Base-by-base conservation (phyloP, 805 yeast genomes). In the Barnettozyma siamensis region DNA sequence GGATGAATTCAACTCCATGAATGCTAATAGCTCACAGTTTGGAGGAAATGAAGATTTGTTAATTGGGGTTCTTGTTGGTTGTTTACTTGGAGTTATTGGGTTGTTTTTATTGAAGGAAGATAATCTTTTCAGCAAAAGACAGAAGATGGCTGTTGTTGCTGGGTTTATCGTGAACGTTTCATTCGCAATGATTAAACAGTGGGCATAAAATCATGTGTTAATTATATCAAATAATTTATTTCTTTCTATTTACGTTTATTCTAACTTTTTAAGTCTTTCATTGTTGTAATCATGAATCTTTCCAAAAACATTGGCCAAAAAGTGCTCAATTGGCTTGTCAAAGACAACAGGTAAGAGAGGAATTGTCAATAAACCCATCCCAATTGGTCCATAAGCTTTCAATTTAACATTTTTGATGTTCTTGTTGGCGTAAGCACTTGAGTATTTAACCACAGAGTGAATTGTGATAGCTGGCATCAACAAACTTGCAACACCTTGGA, bases 391-490 rank as follows among this genome's bases (percentile, higher is more conserved):
- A 60, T 75, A 83, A 0, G 78, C 67, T 52, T 73, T 75, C 44
- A 85, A 39, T 1, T 63, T 43, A 41, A 69, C 67, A 44, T 67
- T 70, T 35, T 67, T 64, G 38, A 73, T 59, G 57, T 79, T 77
- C 58, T 79, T 79, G 44, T 59, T 53, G 58, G 86, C 76, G 24
- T 78, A 62, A 17, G 65, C 42, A 3, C 86, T 80, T 2, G 88
- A 76, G 56, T 84, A 83, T 49, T 81, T 71, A 31, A 85, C 95
- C 5, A 80, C 67, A 2, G 83, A 71, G 58, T 85, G 95, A 52
- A 85, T 85, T 5, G 95, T 85, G 60, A 84, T 78, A 3, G 94
- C 94, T 9, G 95, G 95, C 32, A 85, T 68, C 13, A 86, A 91
- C 93, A 85, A 86, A 34, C 87, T 78, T 3, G 95, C 95, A 47